Evolutionary conservation across 2,329 filamentous ascomycete genomes (phyloP).

Genomic region (Trichoderma endophyticum): DNA sequence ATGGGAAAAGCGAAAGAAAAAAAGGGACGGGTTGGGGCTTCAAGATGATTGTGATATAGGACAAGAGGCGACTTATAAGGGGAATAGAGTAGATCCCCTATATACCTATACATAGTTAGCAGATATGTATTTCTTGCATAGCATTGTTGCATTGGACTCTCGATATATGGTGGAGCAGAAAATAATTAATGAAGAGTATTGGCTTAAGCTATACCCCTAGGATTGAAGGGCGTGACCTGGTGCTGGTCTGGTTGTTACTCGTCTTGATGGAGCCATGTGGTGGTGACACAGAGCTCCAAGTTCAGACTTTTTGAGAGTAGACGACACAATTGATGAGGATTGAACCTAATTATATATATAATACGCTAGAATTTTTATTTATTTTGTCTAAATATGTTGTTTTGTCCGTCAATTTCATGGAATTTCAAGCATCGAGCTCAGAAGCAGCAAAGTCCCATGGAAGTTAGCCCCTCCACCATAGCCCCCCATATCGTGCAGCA

Average conservation of each 20-base stretch:
- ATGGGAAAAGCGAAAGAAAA: constrained; percentile 19
- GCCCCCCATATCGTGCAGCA: not conserved
- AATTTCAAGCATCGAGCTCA: not conserved
- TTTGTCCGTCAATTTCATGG: not conserved
- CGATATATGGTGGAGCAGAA: not conserved
- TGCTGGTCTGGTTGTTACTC: not conserved
- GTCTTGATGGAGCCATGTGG: not conserved
- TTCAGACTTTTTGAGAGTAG: not conserved
- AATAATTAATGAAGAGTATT: not conserved
- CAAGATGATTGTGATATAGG: not conserved
- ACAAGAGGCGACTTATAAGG: constrained; percentile 2
- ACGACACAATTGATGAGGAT: not conserved
- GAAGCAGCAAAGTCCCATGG: not conserved
- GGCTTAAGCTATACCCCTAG: not conserved
- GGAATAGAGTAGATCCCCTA: constrained; percentile 8
- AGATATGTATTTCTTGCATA: constrained; percentile 18
- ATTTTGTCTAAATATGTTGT: not conserved
- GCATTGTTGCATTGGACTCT: not conserved
- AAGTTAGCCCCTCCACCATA: constrained; percentile 3
- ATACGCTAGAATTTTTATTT: not conserved
- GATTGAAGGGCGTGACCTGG: not conserved
- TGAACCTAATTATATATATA: no score
- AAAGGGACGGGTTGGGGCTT: not conserved
- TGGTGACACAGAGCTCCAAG: not conserved
- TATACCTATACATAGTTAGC: constrained; percentile 6